phyloP scores from a whole-genome alignment of 2,329 filamentous ascomycete species.

The Botryotinia calthae region DNA sequence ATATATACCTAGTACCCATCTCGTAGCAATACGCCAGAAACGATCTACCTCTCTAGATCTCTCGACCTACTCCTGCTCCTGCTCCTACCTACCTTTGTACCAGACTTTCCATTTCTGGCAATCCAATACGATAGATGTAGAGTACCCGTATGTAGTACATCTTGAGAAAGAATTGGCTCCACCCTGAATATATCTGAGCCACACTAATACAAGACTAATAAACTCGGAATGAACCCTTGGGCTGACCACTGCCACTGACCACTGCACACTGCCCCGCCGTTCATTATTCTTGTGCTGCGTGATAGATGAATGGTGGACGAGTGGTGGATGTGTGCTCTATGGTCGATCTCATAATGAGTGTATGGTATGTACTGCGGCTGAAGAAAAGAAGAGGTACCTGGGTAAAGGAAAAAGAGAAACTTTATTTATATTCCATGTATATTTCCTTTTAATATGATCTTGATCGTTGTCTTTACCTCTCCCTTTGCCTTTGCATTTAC shows the following conservation, averaged over 20 bases:
- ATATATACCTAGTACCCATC: not conserved
- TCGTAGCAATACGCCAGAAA: not conserved
- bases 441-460: not conserved
- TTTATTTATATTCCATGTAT: not conserved
- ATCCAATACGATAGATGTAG: not conserved
- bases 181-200: not conserved
- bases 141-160: not conserved
- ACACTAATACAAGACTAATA: not conserved
- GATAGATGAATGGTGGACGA: not conserved
- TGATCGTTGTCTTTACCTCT: not conserved
- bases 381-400: not conserved
- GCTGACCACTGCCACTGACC: not conserved
- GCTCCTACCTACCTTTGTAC: not conserved
- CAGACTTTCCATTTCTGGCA: not conserved
- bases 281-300: conserved; percentile 1
- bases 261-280: conserved; percentile 1
- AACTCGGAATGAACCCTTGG: not conserved
- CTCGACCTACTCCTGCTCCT: not conserved
- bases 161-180: not conserved
- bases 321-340: too few species aligned
- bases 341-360: too few species aligned
- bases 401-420: not conserved
- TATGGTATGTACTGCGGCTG: not conserved
- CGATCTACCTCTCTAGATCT: not conserved
- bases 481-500: not conserved